Evolutionary conservation across 805 yeast species (phyloP).

Genomic region (Ogataea minuta): DNA sequence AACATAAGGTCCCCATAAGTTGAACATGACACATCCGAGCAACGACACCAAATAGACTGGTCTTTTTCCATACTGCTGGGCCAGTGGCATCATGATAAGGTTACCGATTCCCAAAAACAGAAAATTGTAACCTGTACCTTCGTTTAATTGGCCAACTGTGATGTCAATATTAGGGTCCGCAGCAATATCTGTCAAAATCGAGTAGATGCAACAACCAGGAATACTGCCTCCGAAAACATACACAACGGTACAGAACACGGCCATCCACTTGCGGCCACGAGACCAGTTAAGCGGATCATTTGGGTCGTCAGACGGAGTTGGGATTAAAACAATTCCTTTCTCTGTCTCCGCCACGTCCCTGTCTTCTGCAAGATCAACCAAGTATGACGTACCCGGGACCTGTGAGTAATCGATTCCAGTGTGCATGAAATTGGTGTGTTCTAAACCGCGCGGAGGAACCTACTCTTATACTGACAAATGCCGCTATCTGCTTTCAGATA

Average conservation of each 20-base stretch:
- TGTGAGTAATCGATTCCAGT: constrained; percentile 4
- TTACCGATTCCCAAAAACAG: constrained; percentile 42
- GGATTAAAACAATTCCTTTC: constrained; percentile 50
- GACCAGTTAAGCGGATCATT: constrained; percentile 72
- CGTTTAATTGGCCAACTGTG: constrained; percentile 31
- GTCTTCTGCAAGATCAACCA: constrained; percentile 15
- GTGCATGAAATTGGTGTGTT: neutral
- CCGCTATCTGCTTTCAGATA: too few species aligned
- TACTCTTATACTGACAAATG: too few species aligned
- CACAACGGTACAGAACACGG: constrained; percentile 43
- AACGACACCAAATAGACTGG: constrained; percentile 36
- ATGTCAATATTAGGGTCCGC: constrained; percentile 21
- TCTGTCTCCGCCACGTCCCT: constrained; percentile 15
- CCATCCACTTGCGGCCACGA: constrained; percentile 43
- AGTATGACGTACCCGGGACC: constrained; percentile 18
- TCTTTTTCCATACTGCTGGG: constrained; percentile 39
- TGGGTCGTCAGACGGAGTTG: constrained; percentile 66
- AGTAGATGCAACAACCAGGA: constrained; percentile 29
- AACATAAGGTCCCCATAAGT: constrained; percentile 36
- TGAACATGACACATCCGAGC: constrained; percentile 30
- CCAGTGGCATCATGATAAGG: constrained; percentile 36
- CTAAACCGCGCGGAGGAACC: too few species aligned
- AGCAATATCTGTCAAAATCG: constrained; percentile 26
- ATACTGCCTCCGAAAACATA: constrained; percentile 34
- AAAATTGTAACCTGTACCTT: constrained; percentile 39